These are phyloP conservation scores for Suillus alpinus DNA, from an alignment of 768 basidiomycete genomes.

Conservation along the genomic window DNA sequence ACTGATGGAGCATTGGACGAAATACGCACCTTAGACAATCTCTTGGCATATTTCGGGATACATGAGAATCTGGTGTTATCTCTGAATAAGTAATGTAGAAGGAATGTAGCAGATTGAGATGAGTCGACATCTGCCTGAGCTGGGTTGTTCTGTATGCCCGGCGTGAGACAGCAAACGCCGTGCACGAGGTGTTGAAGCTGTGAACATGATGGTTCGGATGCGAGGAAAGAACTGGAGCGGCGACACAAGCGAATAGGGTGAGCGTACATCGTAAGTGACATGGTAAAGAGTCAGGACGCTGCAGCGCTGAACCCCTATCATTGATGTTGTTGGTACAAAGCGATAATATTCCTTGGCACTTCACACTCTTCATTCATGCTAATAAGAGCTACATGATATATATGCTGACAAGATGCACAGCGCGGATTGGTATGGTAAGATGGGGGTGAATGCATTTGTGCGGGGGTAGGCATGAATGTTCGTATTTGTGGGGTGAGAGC, in stretches of 20 bases:
- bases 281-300: too few relatives aligned
- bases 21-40: neutral
- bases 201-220: too few relatives aligned
- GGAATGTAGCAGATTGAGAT: too few relatives aligned
- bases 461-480: neutral
- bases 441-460: slow-evolving; percentile 10
- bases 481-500: slow-evolving; percentile 5
- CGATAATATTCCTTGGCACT: neutral
- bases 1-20: neutral
- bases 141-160: too few relatives aligned
- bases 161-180: too few relatives aligned
- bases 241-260: too few relatives aligned
- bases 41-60: neutral
- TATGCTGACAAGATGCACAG: slow-evolving; percentile 2
- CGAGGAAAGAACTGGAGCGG: too few relatives aligned
- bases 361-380: slow-evolving; percentile 5
- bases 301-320: neutral
- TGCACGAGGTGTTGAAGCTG: too few relatives aligned
- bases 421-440: neutral
- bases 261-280: too few relatives aligned
- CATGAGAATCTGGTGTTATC: neutral
- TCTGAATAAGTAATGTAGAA: too few relatives aligned
- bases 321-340: neutral
- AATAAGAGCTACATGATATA: slow-evolving; percentile 24
- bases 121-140: too few relatives aligned